Conservation (phyloP, 2,329 filamentous ascomycete genomes). For the Colletotrichum neosansevieriae region DNA sequence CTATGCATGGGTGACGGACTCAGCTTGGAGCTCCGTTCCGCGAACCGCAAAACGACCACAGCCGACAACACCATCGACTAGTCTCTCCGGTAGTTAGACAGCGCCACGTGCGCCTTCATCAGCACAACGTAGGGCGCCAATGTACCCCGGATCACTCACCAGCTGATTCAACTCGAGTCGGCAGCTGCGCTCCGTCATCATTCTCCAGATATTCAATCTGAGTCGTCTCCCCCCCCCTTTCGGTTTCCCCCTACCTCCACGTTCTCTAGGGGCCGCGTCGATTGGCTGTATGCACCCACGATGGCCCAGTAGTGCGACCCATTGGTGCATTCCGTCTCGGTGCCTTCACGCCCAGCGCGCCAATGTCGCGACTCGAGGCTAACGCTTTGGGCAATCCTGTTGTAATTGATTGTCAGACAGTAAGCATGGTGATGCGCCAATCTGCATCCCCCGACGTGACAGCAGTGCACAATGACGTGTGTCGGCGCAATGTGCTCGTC, state of each 20-base stretch:
- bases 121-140: background rate
- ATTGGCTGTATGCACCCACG: slow-evolving; percentile 34
- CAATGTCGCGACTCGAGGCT: slow-evolving; percentile 17
- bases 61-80: background rate
- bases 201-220: slow-evolving; percentile 14
- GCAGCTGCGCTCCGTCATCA: background rate
- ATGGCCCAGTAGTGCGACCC: slow-evolving; percentile 28
- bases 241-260: slow-evolving; percentile 17
- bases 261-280: slow-evolving; percentile 22
- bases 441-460: background rate
- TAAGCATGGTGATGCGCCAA: slow-evolving; percentile 8
- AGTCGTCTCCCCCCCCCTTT: slow-evolving; percentile 15
- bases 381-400: slow-evolving; percentile 23
- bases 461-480: slow-evolving; percentile 30
- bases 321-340: slow-evolving; percentile 30
- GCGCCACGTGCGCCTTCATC: background rate
- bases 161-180: background rate
- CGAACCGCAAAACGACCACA: slow-evolving; percentile 4
- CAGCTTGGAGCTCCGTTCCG: slow-evolving; percentile 7
- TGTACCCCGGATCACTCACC: background rate
- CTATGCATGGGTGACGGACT: background rate
- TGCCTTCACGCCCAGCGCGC: slow-evolving; percentile 11
- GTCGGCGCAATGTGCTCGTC: slow-evolving; percentile 3
- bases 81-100: background rate
- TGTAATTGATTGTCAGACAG: slow-evolving; percentile 3